Conservation (phyloP, 305 asterid species). For the Coffea humblotiana region DNA sequence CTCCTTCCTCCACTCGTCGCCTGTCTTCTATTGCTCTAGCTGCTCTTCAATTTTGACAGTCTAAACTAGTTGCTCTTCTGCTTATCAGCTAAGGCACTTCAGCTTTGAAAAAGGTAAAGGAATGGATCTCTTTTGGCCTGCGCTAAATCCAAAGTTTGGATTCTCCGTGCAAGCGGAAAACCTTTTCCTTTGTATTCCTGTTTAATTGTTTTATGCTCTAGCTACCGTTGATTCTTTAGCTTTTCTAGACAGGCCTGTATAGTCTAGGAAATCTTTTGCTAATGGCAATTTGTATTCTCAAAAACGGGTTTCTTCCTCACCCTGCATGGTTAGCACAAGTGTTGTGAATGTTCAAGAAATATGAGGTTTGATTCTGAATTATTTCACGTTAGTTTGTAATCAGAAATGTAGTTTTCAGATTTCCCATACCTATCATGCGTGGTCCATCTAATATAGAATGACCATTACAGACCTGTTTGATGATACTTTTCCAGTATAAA, state of each 20-base stretch:
- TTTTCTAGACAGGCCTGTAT: background rate
- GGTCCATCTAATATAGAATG: background rate
- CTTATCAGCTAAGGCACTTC: background rate
- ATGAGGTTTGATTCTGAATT: background rate
- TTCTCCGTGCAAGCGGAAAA: background rate
- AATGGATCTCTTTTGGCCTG: background rate
- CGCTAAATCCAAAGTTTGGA: background rate
- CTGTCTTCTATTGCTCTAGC: background rate
- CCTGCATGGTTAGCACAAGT: background rate
- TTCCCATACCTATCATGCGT: background rate
- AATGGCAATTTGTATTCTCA: background rate
- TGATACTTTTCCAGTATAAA: background rate
- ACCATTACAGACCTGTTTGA: background rate
- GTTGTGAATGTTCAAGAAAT: background rate
- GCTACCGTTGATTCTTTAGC: background rate
- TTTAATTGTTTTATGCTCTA: background rate
- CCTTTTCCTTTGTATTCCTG: background rate
- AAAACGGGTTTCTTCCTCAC: background rate
- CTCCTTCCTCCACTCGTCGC: background rate
- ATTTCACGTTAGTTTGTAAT: background rate
- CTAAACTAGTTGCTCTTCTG: background rate
- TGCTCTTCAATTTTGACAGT: background rate
- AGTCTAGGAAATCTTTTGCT: background rate
- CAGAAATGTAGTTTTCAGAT: background rate
- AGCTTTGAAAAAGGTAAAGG: background rate